Evolutionary conservation across 305 asterid genomes (phyloP), one percentile per base, ranked within the genome.

Genomic region (Caryopteris hybrid): DNA sequence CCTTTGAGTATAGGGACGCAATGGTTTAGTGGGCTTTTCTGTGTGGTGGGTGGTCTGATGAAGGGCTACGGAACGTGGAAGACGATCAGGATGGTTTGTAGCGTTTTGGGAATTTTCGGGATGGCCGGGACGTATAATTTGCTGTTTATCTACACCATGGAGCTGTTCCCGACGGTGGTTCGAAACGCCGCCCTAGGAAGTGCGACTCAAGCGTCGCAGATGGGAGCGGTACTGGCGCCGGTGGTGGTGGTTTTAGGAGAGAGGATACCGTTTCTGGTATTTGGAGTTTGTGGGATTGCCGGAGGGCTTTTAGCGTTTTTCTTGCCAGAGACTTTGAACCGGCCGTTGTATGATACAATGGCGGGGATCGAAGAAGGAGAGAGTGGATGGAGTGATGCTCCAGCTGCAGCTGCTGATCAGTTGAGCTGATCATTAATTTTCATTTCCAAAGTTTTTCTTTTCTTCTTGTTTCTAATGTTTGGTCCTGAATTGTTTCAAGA

Each of bases 111-210:
- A 60, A 92, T 92, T 23, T 92, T 92, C 3, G 95, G 96, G 17
- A 87, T 89, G 95, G 96, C 96, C 0, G 98, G 91, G 27, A 92
- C 98, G 0, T 92, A 89, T 29, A 92, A 92, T 54, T 47, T 92
- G 79, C 11, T 92, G 73, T 89, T 86, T 11, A 86, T 92, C 17
- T 92, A 89, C 60, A 82, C 96, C 10, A 29, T 81, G 43, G 98
- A 92, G 85, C 73, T 92, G 57, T 92, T 92, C 21, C 96, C 96
- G 0, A 92, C 96, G 0, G 92, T 84, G 66, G 85, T 83, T 27
- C 66, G 88, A 38, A 83, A 80, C 21, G 78, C 85, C 0, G 88
- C 96, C 5, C 71, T 92, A 3, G 98, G 98, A 4, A 78, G 91
- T 16, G 91, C 95, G 1, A 85, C 92, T 6, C 98, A 92, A 79